Conservation (phyloP, 768 basidiomycete genomes). For the Cystofilobasidium bisporidii region DNA sequence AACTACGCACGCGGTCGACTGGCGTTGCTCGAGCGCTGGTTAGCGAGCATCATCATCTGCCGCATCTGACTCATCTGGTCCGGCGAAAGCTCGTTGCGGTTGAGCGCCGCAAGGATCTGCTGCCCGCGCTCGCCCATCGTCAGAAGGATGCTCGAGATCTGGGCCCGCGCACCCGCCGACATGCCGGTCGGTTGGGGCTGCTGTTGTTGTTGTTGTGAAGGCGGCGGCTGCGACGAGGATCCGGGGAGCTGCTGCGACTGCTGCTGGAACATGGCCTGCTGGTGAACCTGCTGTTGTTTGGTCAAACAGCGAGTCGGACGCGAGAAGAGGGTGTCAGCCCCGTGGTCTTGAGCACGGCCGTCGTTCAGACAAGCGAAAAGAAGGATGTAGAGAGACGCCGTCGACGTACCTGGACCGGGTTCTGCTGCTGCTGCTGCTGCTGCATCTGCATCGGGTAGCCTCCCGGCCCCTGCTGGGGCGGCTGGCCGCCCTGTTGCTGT, state of each 20-base stretch:
- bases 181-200: background rate
- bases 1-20: slow-evolving; percentile 2
- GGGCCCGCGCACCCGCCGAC: background rate
- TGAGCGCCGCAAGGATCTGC: slow-evolving; percentile 13
- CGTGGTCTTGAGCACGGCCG: too few relatives aligned
- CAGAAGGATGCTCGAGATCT: background rate
- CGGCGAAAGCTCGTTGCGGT: slow-evolving; percentile 15
- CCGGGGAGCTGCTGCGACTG: slow-evolving; percentile 1
- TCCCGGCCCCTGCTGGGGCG: slow-evolving; percentile 1
- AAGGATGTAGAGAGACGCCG: too few relatives aligned
- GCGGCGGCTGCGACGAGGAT: background rate
- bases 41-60: slow-evolving; percentile 12
- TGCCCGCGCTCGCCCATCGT: slow-evolving; percentile 11
- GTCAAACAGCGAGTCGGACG: slow-evolving; percentile 3
- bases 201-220: background rate
- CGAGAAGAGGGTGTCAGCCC: background rate
- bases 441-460: slow-evolving; percentile 24
- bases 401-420: background rate
- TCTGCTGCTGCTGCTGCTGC: slow-evolving; percentile 17
- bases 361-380: too few relatives aligned
- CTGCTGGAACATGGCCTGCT: slow-evolving; percentile 20
- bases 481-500: slow-evolving; percentile 1
- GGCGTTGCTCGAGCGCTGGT: slow-evolving; percentile 2
- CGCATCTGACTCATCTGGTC: slow-evolving; percentile 17
- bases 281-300: background rate